Conservation (phyloP, 331 rosid species). For the Cydonia oblonga region DNA sequence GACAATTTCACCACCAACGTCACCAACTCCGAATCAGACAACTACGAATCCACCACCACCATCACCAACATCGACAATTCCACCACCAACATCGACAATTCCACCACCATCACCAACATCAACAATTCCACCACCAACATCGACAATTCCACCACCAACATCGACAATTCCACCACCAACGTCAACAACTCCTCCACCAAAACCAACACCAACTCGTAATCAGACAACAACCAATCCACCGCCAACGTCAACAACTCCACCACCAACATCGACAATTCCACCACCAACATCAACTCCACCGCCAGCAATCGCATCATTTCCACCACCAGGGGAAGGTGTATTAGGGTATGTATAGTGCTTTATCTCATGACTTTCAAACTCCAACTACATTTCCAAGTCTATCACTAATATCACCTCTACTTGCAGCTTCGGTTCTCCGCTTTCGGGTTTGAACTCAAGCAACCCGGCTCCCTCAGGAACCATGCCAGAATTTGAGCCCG, state of each 20-base stretch:
- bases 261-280: too few relatives aligned
- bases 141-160: background rate
- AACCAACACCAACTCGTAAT: too few relatives aligned
- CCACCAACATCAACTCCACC: background rate
- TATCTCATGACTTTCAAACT: background rate
- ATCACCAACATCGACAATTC: too few relatives aligned
- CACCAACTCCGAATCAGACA: too few relatives aligned
- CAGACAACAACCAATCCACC: too few relatives aligned
- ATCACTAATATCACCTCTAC: constrained; percentile 6
- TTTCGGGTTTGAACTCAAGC: constrained; percentile 59
- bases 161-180: too few relatives aligned
- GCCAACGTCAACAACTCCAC: too few relatives aligned
- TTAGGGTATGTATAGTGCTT: constrained; percentile 32
- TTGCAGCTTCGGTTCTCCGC: constrained; percentile 49
- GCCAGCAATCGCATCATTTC: constrained; percentile 10
- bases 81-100: too few relatives aligned
- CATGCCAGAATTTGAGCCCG: constrained; percentile 44
- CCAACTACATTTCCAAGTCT: constrained; percentile 11
- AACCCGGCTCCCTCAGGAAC: constrained; percentile 41
- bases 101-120: background rate
- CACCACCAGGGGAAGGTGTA: constrained; percentile 39
- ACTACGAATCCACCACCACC: too few relatives aligned
- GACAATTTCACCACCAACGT: constrained; percentile 12
- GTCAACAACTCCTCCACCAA: too few relatives aligned
- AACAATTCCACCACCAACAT: constrained; percentile 10